Conservation (phyloP, 139 green algal species). For the Diplosphaera chodatii region DNA sequence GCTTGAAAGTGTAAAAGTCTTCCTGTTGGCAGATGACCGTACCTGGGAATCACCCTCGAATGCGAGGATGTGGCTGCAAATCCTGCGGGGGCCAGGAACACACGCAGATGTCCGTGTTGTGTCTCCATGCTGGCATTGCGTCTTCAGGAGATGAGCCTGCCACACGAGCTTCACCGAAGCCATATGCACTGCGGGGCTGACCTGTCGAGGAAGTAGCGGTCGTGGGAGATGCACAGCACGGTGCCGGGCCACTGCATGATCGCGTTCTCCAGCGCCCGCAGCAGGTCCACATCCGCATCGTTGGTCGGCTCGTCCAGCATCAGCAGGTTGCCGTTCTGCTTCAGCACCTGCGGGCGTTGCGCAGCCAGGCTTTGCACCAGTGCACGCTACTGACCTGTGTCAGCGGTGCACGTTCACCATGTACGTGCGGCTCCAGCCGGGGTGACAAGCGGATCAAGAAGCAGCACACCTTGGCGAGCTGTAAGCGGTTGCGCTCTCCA, state of each 20-base stretch:
- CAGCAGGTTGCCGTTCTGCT: constrained; percentile 72
- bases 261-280: constrained; percentile 63
- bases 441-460: no score
- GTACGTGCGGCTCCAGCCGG: no score
- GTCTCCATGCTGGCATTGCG: no score
- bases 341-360: constrained; percentile 28
- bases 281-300: constrained; percentile 83
- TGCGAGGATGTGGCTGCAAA: constrained; percentile 79
- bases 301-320: constrained; percentile 82
- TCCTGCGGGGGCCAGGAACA: constrained; percentile 68
- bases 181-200: constrained; percentile 69
- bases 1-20: no score
- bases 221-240: constrained; percentile 70
- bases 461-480: constrained; percentile 54
- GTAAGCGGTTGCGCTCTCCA: constrained; percentile 78
- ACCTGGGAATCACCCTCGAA: constrained; percentile 73
- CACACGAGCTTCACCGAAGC: no score
- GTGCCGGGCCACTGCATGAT: constrained; percentile 59
- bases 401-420: no score
- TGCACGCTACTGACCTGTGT: no score
- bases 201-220: constrained; percentile 72
- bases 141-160: no score
- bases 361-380: no score
- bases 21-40: neutral
- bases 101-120: no score